Evolutionary conservation across 805 yeast genomes (phyloP), one percentile per base, ranked within the genome.

Genomic region (Henningerozyma blattae): DNA sequence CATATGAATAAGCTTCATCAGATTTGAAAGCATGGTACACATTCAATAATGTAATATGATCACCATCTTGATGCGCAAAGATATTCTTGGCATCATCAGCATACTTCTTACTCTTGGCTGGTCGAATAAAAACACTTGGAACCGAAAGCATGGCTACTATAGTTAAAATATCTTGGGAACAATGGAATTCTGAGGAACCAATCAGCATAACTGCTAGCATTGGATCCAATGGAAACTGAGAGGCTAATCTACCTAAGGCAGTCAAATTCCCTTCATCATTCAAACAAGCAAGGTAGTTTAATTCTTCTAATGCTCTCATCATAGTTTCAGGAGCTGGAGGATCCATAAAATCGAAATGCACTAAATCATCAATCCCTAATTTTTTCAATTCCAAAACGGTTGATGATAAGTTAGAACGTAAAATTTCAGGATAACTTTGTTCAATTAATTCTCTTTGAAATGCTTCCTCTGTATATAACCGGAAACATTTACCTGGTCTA

Each of bases 251-350:
- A 39, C 98, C 98, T 41, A 89, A 64, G 1, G 91, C 72, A 0
- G 97, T 91, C 45, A 89, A 62, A 35, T 80, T 78, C 40, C 97
- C 98, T 31, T 85, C 89, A 54, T 91, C 95, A 45, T 84, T 83
- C 34, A 89, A 68, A 62, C 96, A 91, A 16, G 80, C 77, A 41
- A 89, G 65, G 54, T 85, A 91, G 54, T 91, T 87, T 50, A 89
- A 68, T 58, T 89, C 98, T 58, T 89, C 98, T 42, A 89, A 65
- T 0, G 97, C 97, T 56, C 98, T 72, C 98, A 91, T 91, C 98
- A 89, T 91, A 5, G 98, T 91, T 59, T 89, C 98, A 8, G 98
- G 98, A 3, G 97, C 97, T 12, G 98, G 98, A 6, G 98, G 97
- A 54, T 89, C 98, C 94, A 89, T 89, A 54, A 91, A 89, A 57